Conservation (phyloP, 2,329 filamentous ascomycete genomes). For the Sarocladium kiliense region DNA sequence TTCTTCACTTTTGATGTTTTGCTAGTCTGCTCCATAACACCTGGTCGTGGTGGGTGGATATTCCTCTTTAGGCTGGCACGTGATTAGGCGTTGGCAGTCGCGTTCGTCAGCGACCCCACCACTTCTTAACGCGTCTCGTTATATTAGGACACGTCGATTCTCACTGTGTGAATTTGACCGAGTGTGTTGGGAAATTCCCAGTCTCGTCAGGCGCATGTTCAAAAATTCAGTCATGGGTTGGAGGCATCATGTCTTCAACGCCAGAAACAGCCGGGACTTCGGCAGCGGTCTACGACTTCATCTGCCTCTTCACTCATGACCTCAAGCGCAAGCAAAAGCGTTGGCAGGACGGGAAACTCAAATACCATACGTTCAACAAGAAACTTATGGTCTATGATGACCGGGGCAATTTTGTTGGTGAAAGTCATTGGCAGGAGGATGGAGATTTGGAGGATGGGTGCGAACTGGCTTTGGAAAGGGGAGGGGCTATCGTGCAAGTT, state of each 20-base stretch:
- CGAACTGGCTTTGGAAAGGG: constrained; percentile 72
- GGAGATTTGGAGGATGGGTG: constrained; percentile 73
- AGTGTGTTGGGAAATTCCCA: too few relatives aligned
- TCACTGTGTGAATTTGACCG: neutral
- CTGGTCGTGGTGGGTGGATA: too few relatives aligned
- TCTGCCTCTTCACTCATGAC: constrained; percentile 84
- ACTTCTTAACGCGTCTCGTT: neutral
- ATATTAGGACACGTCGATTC: neutral
- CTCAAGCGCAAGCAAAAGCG: constrained; percentile 81
- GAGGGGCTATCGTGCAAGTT: constrained; percentile 73
- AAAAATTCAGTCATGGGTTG: neutral
- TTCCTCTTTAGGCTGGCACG: neutral
- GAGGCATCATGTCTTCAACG: neutral
- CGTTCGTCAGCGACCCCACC: neutral
- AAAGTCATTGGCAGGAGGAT: constrained; percentile 68
- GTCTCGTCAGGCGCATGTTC: too few relatives aligned
- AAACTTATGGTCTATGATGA: constrained; percentile 88
- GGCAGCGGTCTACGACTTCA: constrained; percentile 73
- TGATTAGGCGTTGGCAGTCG: neutral
- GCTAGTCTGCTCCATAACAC: too few relatives aligned
- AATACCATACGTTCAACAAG: constrained; percentile 87
- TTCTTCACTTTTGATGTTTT: too few relatives aligned
- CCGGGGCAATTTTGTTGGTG: constrained; percentile 73
- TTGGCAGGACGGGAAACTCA: constrained; percentile 88
- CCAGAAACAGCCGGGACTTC: constrained; percentile 29